Evolutionary conservation across 805 yeast species (phyloP).

Genomic region (Ogataea ramenticola): DNA sequence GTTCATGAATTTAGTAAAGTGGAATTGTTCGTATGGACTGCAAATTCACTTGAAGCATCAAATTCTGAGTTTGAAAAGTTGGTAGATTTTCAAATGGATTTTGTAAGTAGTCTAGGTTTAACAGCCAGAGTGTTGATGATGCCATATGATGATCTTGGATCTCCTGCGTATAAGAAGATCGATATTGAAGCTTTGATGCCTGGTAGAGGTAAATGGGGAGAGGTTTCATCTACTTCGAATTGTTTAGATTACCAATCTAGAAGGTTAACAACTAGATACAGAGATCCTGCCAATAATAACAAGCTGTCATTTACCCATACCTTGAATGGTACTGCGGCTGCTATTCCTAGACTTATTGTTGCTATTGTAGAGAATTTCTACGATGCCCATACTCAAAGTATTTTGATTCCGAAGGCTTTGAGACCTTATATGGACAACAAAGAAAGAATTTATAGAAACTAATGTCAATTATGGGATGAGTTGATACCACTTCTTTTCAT

Average conservation of each 20-base stretch:
- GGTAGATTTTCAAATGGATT: constrained; percentile 53
- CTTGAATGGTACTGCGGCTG: constrained; percentile 92
- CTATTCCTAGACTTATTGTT: constrained; percentile 83
- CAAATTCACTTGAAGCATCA: constrained; percentile 27
- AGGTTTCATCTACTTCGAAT: constrained; percentile 82
- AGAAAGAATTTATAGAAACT: constrained; percentile 19
- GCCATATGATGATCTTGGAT: constrained; percentile 88
- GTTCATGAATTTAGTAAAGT: constrained; percentile 97
- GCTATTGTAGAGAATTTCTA: constrained; percentile 87
- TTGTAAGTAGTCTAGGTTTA: constrained; percentile 64
- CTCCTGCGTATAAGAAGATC: constrained; percentile 86
- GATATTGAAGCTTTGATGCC: constrained; percentile 99
- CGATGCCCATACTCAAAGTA: constrained; percentile 44
- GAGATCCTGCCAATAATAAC: constrained; percentile 20
- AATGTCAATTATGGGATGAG: background rate
- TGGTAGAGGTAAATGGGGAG: constrained; percentile 89
- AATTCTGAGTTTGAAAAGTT: constrained; percentile 49
- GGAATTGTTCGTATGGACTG: constrained; percentile 77
- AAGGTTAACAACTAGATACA: constrained; percentile 64
- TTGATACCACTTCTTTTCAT: background rate
- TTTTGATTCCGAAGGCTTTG: constrained; percentile 62
- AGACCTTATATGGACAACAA: constrained; percentile 67
- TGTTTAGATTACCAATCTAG: constrained; percentile 89
- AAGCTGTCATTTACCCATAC: constrained; percentile 62
- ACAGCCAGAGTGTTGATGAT: constrained; percentile 76